These are phyloP conservation scores for Diplogelasinospora grovesii DNA, from an alignment of 495 filamentous ascomycete species.

Conservation along the genomic window DNA sequence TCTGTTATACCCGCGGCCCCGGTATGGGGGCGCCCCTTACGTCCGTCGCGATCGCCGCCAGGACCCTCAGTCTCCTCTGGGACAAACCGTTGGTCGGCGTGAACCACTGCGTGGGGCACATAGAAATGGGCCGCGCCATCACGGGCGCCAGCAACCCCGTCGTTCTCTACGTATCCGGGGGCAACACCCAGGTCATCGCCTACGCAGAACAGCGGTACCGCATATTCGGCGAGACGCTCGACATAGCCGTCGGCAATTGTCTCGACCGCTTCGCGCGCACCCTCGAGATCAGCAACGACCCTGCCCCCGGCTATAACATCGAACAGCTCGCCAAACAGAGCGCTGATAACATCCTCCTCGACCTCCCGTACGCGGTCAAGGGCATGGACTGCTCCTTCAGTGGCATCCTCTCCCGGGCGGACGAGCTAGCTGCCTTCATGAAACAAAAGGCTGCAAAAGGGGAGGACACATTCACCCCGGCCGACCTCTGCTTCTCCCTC, in stretches of 20 bases:
- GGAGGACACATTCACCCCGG: conserved; percentile 55
- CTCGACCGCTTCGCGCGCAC: conserved; percentile 92
- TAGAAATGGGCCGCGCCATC: conserved; percentile 95
- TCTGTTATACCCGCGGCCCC: conserved; percentile 92
- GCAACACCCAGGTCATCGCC: conserved; percentile 97
- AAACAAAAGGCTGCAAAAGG: conserved; percentile 39
- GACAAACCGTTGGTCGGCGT: conserved; percentile 80
- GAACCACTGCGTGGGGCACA: conserved; percentile 97
- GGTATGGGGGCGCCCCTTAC: conserved; percentile 97
- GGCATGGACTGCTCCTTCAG: conserved; percentile 97
- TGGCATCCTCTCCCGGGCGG: conserved; percentile 78
- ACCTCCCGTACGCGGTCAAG: conserved; percentile 93
- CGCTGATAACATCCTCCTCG: conserved; percentile 57
- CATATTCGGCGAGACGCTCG: conserved; percentile 95
- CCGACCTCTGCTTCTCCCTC: conserved; percentile 86
- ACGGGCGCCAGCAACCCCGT: conserved; percentile 89
- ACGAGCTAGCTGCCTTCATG: conserved; percentile 64
- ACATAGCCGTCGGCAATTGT: conserved; percentile 97
- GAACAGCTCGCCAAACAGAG: conserved; percentile 87
- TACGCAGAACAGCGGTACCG: conserved; percentile 91
- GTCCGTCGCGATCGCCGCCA: conserved; percentile 75
- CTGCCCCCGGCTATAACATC: conserved; percentile 95
- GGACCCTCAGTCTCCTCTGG: conserved; percentile 81
- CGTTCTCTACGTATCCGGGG: conserved; percentile 91
- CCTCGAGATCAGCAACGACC: conserved; percentile 86